Base-by-base conservation (phyloP, 169 alveolate species). In the Ichthyophthirius multifiliis region DNA sequence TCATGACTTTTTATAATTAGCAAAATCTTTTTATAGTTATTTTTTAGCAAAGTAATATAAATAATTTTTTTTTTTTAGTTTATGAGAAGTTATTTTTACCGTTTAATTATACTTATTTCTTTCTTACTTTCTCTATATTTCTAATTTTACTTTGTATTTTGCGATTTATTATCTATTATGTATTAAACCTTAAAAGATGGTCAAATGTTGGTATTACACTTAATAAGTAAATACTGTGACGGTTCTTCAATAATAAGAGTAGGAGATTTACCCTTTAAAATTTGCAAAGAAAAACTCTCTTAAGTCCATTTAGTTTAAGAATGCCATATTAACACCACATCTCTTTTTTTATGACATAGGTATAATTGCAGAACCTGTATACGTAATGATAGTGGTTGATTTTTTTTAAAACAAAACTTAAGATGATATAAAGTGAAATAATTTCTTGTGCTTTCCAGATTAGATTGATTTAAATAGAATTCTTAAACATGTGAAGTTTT, bases 331-430 rank as follows among this genome's bases (percentile, higher is more conserved):
- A 74, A 73, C 23, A 43, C 83, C 9, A 74, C 83, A 15, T 18
- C 43, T 63, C 12, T 23, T 62, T 27, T 63, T 82, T 2, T 75
- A 82, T 34, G 77, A 82, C 35, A 23, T 43, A 48, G 83, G 83
- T 27, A 34, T 65, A 13, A 76, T 67, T 43, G 82, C 75, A 13
- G 87, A 82, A 74, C 83, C 83, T 31, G 76, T 83, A 41, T 83
- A 83, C 18, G 87, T 83, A 2, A n/a, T 82, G 1, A 13, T 75
- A 5, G 48, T 82, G 4, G 74, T 83, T 18, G 83, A 44, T 5
- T 55, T 74, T n/a, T n/a, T n/a, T n/a, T n/a, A n/a, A 13, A 74
- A 74, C 23, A 34, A 43, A 55, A 34, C 23, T 32, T 71, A 65
- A 73, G 13, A 55, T 10, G 30, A 43, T 44, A 74, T 63, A 2